Evolutionary conservation across 805 yeast genomes (phyloP), one percentile per base, ranked within the genome.

Genomic region (Myxozyma monticola): DNA sequence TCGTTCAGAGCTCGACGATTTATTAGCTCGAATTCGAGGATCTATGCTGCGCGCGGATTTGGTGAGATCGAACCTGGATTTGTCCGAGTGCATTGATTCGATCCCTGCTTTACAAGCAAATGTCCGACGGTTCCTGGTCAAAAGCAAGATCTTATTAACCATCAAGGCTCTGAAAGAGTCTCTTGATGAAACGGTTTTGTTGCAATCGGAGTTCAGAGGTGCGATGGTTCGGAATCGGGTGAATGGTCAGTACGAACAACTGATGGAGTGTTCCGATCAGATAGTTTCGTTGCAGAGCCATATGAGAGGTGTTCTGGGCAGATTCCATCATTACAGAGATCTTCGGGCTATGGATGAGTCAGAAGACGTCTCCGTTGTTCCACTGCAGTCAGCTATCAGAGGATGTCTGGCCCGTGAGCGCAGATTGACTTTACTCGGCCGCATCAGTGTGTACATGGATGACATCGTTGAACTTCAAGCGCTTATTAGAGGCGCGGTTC

Each of bases 151-250:
- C 6, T 8, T 28, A 14, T 9, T 9, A 6, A 18, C 40, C 4
- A 39, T 48, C 8, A 31, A 24, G 5, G 24, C 25, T 5, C 36
- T 60, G 28, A 42, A 37, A 22, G 44, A 42, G 8, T 31, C 51
- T 5, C 28, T 49, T 62, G 57, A 4, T 28, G 50, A 28, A 0
- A 59, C 83, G 2, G 62, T 69, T 4, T 63, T 54, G 5, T 50
- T 87, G 1, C 96, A 89, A 63, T 70, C 88, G 1, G 57, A 70
- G 0, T 53, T 77, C 1, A 74, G 86, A 54, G 90, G 85, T 6
- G 62, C 54, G 0, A 17, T 56, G 20, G 39, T 39, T 9, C 57
- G 69, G 20, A 37, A 42, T 8, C 22, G 44, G 17, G 29, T 56
- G 21, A 53, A 56, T 4, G 51, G 44, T 14, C 37, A 36, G 9